Conservation (phyloP, 1,284 basidiomycete genomes). For the Ceratobasidium sp. region DNA sequence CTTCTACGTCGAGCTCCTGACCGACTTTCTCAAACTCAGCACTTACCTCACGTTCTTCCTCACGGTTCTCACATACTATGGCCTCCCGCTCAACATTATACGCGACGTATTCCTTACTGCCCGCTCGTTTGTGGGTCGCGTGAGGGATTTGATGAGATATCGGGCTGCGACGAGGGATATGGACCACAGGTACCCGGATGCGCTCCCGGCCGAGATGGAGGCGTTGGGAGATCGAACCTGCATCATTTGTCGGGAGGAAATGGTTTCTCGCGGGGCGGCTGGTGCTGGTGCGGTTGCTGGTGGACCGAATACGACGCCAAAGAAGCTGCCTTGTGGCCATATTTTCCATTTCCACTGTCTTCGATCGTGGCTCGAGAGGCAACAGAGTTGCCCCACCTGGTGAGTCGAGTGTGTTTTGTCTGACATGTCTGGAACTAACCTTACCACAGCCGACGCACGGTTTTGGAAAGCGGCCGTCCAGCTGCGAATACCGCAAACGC, state of each 20-base stretch:
- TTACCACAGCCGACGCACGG: constrained; percentile 76
- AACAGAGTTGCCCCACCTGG: constrained; percentile 81
- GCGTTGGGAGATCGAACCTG: constrained; percentile 89
- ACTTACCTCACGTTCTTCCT: constrained; percentile 94
- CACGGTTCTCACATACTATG: constrained; percentile 91
- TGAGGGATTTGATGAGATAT: constrained; percentile 89
- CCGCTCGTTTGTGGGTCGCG: constrained; percentile 85
- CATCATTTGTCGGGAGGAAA: constrained; percentile 99
- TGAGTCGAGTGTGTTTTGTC: constrained; percentile 59
- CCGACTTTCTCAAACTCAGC: constrained; percentile 91
- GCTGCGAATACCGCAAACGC: constrained; percentile 48
- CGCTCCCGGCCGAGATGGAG: constrained; percentile 84
- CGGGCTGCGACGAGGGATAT: constrained; percentile 95
- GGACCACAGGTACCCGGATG: constrained; percentile 95
- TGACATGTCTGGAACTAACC: constrained; percentile 32
- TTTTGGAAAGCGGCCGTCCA: constrained; percentile 63
- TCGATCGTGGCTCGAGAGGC: constrained; percentile 95
- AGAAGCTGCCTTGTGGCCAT: constrained; percentile 95
- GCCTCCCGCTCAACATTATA: constrained; percentile 95
- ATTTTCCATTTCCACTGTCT: constrained; percentile 99
- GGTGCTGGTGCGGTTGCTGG: constrained; percentile 51
- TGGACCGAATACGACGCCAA: constrained; percentile 93
- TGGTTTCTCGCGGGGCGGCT: constrained; percentile 57
- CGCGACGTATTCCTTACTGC: constrained; percentile 96
- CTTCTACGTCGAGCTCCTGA: constrained; percentile 93